phyloP scores from a whole-genome alignment of 768 basidiomycete genomes.

The Leccinum variicolor region DNA sequence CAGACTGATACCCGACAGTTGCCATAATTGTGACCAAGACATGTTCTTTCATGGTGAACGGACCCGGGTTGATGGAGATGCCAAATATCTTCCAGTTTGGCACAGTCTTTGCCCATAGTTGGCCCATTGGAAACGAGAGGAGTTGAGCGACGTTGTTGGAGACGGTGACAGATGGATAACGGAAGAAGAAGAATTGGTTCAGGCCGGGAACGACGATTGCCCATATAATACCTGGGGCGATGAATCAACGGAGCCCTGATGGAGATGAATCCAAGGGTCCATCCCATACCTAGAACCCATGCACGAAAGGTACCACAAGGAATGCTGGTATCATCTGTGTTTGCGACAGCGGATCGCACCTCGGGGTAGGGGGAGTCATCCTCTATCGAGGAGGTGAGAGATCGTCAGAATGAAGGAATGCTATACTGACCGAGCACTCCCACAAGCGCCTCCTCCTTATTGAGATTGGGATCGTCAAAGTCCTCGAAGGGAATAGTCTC shows the following conservation, averaged over 20 bases:
- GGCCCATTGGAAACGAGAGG: constrained; percentile 67
- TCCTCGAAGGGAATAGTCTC: constrained; percentile 12
- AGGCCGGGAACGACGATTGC: constrained; percentile 65
- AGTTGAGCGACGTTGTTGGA: constrained; percentile 67
- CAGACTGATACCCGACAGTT: constrained; percentile 36
- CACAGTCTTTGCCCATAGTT: constrained; percentile 52
- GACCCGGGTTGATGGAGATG: constrained; percentile 66
- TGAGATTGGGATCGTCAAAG: constrained; percentile 39
- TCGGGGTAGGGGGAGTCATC: constrained; percentile 87
- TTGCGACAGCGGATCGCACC: constrained; percentile 73
- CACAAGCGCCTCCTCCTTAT: constrained; percentile 24
- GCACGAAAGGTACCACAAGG: constrained; percentile 59
- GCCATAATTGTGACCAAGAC: constrained; percentile 74
- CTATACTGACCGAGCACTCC: constrained; percentile 24
- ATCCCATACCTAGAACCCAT: constrained; percentile 48
- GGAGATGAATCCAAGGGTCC: background rate
- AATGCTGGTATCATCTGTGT: constrained; percentile 66
- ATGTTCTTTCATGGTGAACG: constrained; percentile 73
- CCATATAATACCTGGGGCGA: constrained; percentile 39
- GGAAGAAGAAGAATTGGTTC: constrained; percentile 77
- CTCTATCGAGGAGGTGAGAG: constrained; percentile 28
- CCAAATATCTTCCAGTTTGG: constrained; percentile 56
- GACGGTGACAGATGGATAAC: constrained; percentile 50
- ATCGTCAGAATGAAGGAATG: constrained; percentile 9
- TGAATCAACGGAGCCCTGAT: background rate